Evolutionary conservation across 73 alveolate species (phyloP).

Genomic region (Paramecium octaurelia): DNA sequence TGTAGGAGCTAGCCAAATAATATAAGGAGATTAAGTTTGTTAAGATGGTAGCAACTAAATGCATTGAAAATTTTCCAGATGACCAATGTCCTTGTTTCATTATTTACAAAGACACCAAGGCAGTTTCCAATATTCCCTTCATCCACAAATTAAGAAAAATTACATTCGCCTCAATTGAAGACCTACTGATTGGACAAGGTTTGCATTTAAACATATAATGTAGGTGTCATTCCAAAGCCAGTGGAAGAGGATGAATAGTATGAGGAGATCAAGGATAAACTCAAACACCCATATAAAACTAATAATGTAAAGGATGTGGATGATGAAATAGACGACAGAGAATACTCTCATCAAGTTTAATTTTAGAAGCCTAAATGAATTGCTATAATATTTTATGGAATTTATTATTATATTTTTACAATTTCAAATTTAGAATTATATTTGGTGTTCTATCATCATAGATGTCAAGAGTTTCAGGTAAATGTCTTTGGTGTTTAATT

Average conservation of each 20-base stretch:
- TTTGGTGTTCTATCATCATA: too few relatives aligned
- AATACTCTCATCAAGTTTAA: background rate
- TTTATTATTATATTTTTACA: background rate
- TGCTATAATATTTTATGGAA: background rate
- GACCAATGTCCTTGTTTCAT: slow-evolving; percentile 44
- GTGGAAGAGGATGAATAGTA: background rate
- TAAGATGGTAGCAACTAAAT: slow-evolving; percentile 58
- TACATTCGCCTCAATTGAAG: slow-evolving; percentile 30
- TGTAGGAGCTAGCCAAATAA: slow-evolving; percentile 37
- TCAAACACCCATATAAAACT: background rate
- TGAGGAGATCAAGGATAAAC: slow-evolving; percentile 2
- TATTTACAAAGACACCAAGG: slow-evolving; percentile 33
- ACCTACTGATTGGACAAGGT: background rate
- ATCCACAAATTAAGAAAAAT: slow-evolving; percentile 51
- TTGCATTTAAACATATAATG: background rate
- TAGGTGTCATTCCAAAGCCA: slow-evolving; percentile 15
- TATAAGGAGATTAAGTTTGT: slow-evolving; percentile 49
- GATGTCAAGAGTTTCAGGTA: too few relatives aligned
- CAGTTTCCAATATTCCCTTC: slow-evolving; percentile 34
- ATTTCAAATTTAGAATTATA: too few relatives aligned
- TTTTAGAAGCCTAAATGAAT: background rate
- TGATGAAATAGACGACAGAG: slow-evolving; percentile 39
- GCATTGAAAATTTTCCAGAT: slow-evolving; percentile 60
- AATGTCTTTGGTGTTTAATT: background rate
- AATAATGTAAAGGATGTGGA: slow-evolving; percentile 17